Evolutionary conservation across 106 monocot genomes (phyloP).

Genomic region (Dioscorea alata): DNA sequence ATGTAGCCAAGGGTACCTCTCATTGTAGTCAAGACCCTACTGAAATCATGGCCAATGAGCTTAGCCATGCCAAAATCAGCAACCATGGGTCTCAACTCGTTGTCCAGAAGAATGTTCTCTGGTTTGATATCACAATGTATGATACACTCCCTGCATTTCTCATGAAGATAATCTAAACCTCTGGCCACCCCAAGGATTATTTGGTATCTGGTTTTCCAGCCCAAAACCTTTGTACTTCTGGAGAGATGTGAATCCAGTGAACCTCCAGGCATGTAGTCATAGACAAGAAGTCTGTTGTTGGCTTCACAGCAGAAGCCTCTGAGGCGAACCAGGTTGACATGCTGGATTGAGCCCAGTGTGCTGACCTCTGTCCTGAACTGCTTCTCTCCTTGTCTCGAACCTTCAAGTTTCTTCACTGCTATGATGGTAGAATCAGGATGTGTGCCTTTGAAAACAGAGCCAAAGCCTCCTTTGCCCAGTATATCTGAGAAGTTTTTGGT

Average conservation of each 20-base stretch:
- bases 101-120: slow-evolving; percentile 50
- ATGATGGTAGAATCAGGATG: slow-evolving; percentile 19
- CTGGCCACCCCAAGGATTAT: too few species aligned
- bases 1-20: slow-evolving; percentile 53
- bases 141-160: slow-evolving; percentile 20
- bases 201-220: slow-evolving; percentile 7
- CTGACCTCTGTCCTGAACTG: slow-evolving; percentile 33
- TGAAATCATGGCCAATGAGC: slow-evolving; percentile 50
- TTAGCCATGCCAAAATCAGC: slow-evolving; percentile 63
- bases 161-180: not conserved
- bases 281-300: slow-evolving; percentile 22
- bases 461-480: slow-evolving; percentile 36
- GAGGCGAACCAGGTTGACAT: slow-evolving; percentile 27
- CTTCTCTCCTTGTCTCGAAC: slow-evolving; percentile 28
- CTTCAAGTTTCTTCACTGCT: too few species aligned
- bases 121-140: slow-evolving; percentile 39
- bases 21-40: slow-evolving; percentile 53
- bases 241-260: slow-evolving; percentile 23
- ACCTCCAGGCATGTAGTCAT: slow-evolving; percentile 21
- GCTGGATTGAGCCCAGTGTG: slow-evolving; percentile 29
- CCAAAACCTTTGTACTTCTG: not conserved
- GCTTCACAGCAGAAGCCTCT: slow-evolving; percentile 13
- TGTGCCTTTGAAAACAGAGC: slow-evolving; percentile 28
- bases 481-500: slow-evolving; percentile 36
- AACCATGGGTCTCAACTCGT: slow-evolving; percentile 31